These are phyloP conservation scores for Cupressus sempervirens DNA, from an alignment of 75 land plant genomes.

Conservation along the genomic window DNA sequence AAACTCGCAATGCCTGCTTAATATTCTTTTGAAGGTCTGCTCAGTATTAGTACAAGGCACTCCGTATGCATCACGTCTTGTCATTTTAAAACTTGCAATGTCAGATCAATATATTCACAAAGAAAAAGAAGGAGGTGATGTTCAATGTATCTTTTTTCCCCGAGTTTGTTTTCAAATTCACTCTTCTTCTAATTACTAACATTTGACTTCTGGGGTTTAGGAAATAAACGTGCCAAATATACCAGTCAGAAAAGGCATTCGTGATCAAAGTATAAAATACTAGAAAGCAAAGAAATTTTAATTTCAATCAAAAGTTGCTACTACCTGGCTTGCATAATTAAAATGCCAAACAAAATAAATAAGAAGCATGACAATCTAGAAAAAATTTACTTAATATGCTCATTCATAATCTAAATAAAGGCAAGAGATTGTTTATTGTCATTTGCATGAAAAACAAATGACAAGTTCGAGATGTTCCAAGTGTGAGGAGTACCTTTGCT, in stretches of 20 bases:
- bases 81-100: background rate
- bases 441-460: background rate
- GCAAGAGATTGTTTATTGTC: background rate
- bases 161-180: background rate
- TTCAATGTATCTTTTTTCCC: background rate
- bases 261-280: background rate
- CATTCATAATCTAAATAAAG: background rate
- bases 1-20: background rate
- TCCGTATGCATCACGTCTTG: background rate
- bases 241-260: background rate
- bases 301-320: background rate
- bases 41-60: background rate
- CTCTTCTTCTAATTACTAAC: background rate
- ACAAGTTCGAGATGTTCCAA: background rate
- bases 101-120: background rate
- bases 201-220: background rate
- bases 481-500: constrained; percentile 47
- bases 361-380: background rate
- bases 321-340: background rate
- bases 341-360: background rate
- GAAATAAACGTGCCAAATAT: background rate
- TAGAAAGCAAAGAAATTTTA: background rate
- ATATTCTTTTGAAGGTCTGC: background rate
- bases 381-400: background rate
- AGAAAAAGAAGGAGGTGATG: background rate